Evolutionary conservation across 106 monocot species (phyloP).

Genomic region (Platanthera guangdongensis): DNA sequence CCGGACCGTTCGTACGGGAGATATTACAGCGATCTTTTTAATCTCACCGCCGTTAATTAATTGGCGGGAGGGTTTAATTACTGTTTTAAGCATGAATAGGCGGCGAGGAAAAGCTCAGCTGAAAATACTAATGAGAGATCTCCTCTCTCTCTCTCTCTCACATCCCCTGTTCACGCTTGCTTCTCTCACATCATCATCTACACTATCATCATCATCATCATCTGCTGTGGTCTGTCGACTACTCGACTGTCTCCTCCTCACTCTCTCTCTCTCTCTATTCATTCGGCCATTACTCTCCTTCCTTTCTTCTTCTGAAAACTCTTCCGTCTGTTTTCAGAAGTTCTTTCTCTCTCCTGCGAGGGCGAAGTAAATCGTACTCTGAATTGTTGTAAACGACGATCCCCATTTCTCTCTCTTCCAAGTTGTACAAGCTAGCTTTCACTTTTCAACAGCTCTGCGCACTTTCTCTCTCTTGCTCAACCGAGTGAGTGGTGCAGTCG

Average conservation of each 20-base stretch:
- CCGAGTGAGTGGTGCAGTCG: neutral
- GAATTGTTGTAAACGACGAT: conserved; percentile 5
- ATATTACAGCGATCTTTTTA: neutral
- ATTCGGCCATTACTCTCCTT: too few species aligned
- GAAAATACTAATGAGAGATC: too few species aligned
- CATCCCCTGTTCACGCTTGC: neutral
- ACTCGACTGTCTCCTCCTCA: neutral
- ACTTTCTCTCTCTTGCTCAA: neutral
- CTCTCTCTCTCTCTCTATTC: neutral
- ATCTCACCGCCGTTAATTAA: too few species aligned
- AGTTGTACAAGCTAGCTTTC: neutral
- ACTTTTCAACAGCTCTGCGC: neutral
- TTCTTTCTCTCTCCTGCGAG: neutral
- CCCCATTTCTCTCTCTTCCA: neutral
- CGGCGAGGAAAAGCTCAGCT: neutral
- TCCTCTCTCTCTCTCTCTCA: neutral
- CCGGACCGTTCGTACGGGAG: neutral
- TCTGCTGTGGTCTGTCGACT: neutral
- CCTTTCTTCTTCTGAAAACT: too few species aligned
- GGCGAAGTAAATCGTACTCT: conserved; percentile 2
- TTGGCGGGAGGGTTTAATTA: neutral
- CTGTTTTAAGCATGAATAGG: conserved; percentile 5
- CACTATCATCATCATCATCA: conserved; percentile 6
- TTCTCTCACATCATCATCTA: conserved; percentile 6
- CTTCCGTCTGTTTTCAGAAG: too few species aligned